phyloP scores from a whole-genome alignment of 805 yeast species.

The Wickerhamomyces strasburgensis region DNA sequence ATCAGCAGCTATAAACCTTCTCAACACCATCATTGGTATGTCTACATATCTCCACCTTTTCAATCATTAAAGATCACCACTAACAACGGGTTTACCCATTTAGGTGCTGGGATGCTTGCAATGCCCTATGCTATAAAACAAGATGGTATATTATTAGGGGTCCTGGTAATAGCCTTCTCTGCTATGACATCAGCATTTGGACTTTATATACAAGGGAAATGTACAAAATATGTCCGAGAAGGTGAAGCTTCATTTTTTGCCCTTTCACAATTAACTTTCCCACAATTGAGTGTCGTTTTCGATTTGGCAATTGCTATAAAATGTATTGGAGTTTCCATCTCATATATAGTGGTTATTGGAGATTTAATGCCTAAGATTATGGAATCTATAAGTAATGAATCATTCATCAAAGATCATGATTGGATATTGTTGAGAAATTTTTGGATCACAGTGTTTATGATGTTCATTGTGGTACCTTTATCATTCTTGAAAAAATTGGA shows the following conservation, averaged over 20 bases:
- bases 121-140: slow-evolving; percentile 66
- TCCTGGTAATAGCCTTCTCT: slow-evolving; percentile 51
- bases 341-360: slow-evolving; percentile 65
- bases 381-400: slow-evolving; percentile 24
- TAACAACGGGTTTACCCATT: not conserved
- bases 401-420: slow-evolving; percentile 14
- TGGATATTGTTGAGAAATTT: slow-evolving; percentile 40
- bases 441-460: slow-evolving; percentile 60
- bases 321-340: slow-evolving; percentile 67
- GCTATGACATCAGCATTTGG: slow-evolving; percentile 69
- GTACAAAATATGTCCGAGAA: slow-evolving; percentile 43
- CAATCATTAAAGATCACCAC: not conserved
- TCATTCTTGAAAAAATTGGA: slow-evolving; percentile 73
- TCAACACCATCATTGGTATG: slow-evolving; percentile 48
- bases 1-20: slow-evolving; percentile 47
- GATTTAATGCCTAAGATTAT: slow-evolving; percentile 63
- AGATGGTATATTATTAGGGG: slow-evolving; percentile 62
- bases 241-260: slow-evolving; percentile 67
- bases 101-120: slow-evolving; percentile 64
- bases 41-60: too few relatives aligned
- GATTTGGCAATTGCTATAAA: slow-evolving; percentile 67
- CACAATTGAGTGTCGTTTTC: slow-evolving; percentile 54
- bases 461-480: slow-evolving; percentile 40
- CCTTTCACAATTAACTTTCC: slow-evolving; percentile 55
- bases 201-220: slow-evolving; percentile 54